Evolutionary conservation across 2,329 filamentous ascomycete species (phyloP).

Genomic region (Nemania bipapillata): DNA sequence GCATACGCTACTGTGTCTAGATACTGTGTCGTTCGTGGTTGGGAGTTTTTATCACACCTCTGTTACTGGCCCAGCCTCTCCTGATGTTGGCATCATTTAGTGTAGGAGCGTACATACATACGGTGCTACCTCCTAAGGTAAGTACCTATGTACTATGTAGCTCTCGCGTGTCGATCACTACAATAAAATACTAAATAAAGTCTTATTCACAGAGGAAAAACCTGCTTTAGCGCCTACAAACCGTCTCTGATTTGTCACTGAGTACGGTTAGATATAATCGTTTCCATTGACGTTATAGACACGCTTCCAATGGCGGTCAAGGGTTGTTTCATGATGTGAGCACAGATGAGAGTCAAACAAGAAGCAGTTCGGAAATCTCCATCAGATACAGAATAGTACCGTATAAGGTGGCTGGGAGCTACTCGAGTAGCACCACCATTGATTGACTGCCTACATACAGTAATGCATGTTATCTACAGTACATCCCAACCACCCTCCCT

Average conservation of each 20-base stretch:
- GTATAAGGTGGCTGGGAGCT: constrained; percentile 27
- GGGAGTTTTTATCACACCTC: constrained; percentile 4
- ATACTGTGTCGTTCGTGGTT: not conserved
- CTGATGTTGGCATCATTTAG: not conserved
- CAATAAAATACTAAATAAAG: not conserved
- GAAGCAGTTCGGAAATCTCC: constrained; percentile 3
- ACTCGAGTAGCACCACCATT: constrained; percentile 11
- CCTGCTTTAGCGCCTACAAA: constrained; percentile 29
- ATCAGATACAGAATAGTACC: not conserved
- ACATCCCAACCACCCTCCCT: constrained; percentile 1
- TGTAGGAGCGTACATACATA: not conserved
- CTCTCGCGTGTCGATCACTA: constrained; percentile 22
- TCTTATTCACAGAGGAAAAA: constrained; percentile 21
- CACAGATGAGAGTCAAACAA: not conserved
- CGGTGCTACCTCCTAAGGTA: not conserved
- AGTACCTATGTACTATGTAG: not conserved
- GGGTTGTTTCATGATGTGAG: not conserved
- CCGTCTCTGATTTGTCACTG: constrained; percentile 23
- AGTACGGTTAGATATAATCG: constrained; percentile 23
- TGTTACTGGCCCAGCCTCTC: constrained; percentile 26
- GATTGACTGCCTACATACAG: no score
- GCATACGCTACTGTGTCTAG: not conserved
- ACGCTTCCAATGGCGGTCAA: constrained; percentile 4
- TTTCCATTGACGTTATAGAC: constrained; percentile 18
- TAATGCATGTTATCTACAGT: no score